Percentiles rank a stretch among this genome's conserved stretches.
Conservation (phyloP, 306 rosid species). For the Phaseolus lunatus region DNA sequence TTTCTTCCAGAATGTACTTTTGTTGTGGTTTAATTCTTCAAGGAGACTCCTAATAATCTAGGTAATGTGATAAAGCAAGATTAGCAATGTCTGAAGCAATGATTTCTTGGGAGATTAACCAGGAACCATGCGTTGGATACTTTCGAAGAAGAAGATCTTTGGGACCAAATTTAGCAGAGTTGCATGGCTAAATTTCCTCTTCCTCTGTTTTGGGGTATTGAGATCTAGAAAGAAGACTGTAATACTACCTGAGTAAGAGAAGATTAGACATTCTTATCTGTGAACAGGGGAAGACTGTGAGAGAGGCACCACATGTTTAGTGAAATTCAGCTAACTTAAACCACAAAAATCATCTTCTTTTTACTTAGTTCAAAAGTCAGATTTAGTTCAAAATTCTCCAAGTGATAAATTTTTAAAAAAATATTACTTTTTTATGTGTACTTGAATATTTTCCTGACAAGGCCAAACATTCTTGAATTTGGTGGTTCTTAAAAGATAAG, state of each 20-base stretch:
- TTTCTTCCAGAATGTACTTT: not conserved
- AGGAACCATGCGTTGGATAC: not conserved
- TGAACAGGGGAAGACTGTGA: too few relatives aligned
- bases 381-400: not conserved
- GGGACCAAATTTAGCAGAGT: not conserved
- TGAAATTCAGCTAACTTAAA: too few relatives aligned
- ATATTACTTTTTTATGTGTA: not conserved
- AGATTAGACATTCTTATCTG: too few relatives aligned
- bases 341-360: not conserved
- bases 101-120: not conserved
- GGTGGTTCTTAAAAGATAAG: not conserved
- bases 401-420: not conserved
- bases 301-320: too few relatives aligned
- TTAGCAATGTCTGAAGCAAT: not conserved
- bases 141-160: not conserved
- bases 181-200: not conserved
- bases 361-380: not conserved
- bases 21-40: not conserved
- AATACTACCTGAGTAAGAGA: not conserved
- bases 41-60: not conserved
- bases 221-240: not conserved
- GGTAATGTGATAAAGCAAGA: not conserved
- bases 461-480: not conserved
- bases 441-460: not conserved
- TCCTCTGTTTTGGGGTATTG: not conserved